Percentiles rank a stretch among this genome's conserved stretches.
Conservation (phyloP, 345 rosid genomes). For the Cardiospermum halicacabum region DNA sequence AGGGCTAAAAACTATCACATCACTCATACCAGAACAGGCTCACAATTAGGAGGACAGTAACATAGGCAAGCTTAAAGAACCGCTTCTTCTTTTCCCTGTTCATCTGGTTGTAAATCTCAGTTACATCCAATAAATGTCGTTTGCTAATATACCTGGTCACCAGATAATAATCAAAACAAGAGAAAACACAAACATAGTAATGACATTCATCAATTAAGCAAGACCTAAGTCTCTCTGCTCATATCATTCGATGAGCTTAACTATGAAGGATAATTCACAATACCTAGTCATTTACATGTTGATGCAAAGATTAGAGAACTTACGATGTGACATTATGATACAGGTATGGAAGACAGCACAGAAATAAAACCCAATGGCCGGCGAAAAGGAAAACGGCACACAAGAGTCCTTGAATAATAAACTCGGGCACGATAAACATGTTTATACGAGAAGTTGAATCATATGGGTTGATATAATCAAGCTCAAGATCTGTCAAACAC, state of each 20-base stretch:
- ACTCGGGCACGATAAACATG: slow-evolving; percentile 34
- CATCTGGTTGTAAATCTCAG: slow-evolving; percentile 51
- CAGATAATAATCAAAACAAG: background rate
- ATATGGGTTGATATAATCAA: slow-evolving; percentile 41
- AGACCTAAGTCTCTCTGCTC: background rate
- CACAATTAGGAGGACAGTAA: slow-evolving; percentile 31
- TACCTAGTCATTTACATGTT: background rate
- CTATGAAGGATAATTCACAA: too few species aligned
- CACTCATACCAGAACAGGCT: slow-evolving; percentile 41
- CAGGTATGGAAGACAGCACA: slow-evolving; percentile 37
- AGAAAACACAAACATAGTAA: background rate
- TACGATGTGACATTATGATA: slow-evolving; percentile 31
- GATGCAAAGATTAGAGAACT: slow-evolving; percentile 17
- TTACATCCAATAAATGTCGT: slow-evolving; percentile 44
- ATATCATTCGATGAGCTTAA: too few species aligned
- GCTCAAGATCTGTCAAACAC: slow-evolving; percentile 38
- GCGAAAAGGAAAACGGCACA: slow-evolving; percentile 30
- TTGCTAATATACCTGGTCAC: slow-evolving; percentile 31
- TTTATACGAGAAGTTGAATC: slow-evolving; percentile 32
- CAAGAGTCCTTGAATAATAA: slow-evolving; percentile 27
- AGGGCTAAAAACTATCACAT: background rate
- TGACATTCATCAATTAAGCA: background rate
- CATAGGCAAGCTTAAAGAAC: slow-evolving; percentile 42
- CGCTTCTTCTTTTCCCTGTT: slow-evolving; percentile 48
- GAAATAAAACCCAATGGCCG: slow-evolving; percentile 40